Conservation (phyloP, 2,329 filamentous ascomycete species). For the Xylaria sp. region DNA sequence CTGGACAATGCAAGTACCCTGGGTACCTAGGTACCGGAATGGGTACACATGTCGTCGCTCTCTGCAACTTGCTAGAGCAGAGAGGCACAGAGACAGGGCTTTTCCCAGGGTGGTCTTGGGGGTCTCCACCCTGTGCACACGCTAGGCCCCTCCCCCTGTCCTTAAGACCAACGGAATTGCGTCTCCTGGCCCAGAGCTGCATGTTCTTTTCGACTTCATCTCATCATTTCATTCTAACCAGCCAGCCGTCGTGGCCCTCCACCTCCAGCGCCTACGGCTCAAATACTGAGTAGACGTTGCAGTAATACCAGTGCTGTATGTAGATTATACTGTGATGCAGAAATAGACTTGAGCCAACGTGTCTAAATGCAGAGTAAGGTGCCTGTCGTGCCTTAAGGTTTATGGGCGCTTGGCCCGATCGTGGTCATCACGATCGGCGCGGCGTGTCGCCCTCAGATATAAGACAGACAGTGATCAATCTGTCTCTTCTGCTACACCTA, state of each 20-base stretch:
- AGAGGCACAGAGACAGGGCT: conserved; percentile 33
- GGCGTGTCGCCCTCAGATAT: conserved; percentile 15
- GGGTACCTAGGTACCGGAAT: conserved; percentile 15
- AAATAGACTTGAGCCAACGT: conserved; percentile 1
- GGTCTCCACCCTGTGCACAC: conserved; percentile 37
- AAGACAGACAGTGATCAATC: conserved; percentile 33
- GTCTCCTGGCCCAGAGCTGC: conserved; percentile 47
- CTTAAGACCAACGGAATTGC: conserved; percentile 48
- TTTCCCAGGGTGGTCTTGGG: conserved; percentile 34
- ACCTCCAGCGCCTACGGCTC: conserved; percentile 12
- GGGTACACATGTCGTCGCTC: conserved; percentile 30
- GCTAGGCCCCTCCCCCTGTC: conserved; percentile 40
- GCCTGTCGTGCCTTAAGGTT: conserved; percentile 21
- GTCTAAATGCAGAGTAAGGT: background rate
- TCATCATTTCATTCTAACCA: conserved; percentile 45
- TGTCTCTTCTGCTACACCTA: conserved; percentile 11
- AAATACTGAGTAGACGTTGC: background rate
- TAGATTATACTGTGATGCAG: conserved; percentile 2
- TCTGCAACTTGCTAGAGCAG: conserved; percentile 18
- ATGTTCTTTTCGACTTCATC: conserved; percentile 51
- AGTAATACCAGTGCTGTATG: background rate
- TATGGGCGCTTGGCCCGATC: conserved; percentile 18
- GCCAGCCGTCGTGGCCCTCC: conserved; percentile 20
- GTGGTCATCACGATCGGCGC: conserved; percentile 36
- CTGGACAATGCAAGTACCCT: conserved; percentile 2